Evolutionary conservation across 768 basidiomycete species (phyloP).

Genomic region (Serendipita sp.): DNA sequence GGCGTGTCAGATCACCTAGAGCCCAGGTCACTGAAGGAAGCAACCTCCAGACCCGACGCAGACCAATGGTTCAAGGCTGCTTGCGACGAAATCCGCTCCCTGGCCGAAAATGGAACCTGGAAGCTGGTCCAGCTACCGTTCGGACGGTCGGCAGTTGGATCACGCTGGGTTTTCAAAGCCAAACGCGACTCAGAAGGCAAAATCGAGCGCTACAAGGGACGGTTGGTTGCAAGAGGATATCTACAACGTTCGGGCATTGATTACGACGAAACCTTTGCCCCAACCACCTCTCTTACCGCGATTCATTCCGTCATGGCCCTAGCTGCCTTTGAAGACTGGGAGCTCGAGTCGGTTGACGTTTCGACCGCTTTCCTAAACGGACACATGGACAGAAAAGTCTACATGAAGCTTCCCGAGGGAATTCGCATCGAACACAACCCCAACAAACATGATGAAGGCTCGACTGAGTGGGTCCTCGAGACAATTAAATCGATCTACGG

Average conservation of each 20-base stretch:
- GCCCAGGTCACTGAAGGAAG: slow-evolving; percentile 11
- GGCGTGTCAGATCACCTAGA: slow-evolving; percentile 8
- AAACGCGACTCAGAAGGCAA: slow-evolving; percentile 25
- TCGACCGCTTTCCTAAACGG: slow-evolving; percentile 16
- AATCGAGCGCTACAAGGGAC: slow-evolving; percentile 23
- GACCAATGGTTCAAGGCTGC: slow-evolving; percentile 14
- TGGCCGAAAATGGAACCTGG: no score
- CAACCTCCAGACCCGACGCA: slow-evolving; percentile 10
- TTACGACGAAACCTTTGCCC: no score
- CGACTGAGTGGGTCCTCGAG: no score
- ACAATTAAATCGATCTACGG: slow-evolving; percentile 15
- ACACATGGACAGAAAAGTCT: slow-evolving; percentile 17
- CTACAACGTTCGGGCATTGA: slow-evolving; percentile 25
- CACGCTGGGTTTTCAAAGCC: no score
- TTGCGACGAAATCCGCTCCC: slow-evolving; percentile 14
- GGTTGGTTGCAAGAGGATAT: slow-evolving; percentile 28
- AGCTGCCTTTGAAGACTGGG: slow-evolving; percentile 16
- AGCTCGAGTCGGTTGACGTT: slow-evolving; percentile 14
- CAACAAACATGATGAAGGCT: background rate
- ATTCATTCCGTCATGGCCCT: slow-evolving; percentile 23
- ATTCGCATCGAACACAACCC: background rate
- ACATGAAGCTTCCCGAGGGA: slow-evolving; percentile 18
- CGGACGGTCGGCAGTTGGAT: slow-evolving; percentile 28
- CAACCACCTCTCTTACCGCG: slow-evolving; percentile 19
- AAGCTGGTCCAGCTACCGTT: slow-evolving; percentile 20